Percentiles rank a stretch among this genome's conserved stretches.
These are phyloP conservation scores for Microsporum audouinii DNA, from an alignment of 2,329 filamentous ascomycete genomes.

Conservation along the genomic window DNA sequence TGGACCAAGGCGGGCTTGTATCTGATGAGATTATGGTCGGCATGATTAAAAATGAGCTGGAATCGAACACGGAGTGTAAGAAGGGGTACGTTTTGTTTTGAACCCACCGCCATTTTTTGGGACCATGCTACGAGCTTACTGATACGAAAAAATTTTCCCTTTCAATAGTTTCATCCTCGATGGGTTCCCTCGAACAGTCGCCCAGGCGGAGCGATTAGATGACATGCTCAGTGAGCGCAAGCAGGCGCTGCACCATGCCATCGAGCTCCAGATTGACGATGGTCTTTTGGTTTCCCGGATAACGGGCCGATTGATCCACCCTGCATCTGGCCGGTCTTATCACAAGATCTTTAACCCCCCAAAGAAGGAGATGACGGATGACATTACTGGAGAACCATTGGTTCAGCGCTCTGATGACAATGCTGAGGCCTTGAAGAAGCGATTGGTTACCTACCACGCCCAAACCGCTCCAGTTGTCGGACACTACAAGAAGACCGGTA, in stretches of 20 bases:
- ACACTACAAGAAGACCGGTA: conserved; percentile 95
- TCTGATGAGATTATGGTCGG: conserved; percentile 98
- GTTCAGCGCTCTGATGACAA: conserved; percentile 97
- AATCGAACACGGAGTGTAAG: conserved; percentile 88
- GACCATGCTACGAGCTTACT: not conserved
- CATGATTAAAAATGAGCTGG: conserved; percentile 98
- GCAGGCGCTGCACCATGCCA: conserved; percentile 82
- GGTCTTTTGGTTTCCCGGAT: conserved; percentile 86
- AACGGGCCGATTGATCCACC: conserved; percentile 90
- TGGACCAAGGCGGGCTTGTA: conserved; percentile 95
- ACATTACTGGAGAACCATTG: conserved; percentile 89
- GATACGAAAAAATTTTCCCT: not conserved
- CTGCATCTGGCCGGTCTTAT: conserved; percentile 90
- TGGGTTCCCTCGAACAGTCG: conserved; percentile 92
- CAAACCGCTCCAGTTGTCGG: conserved; percentile 87
- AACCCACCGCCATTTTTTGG: not conserved
- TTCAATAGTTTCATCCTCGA: conserved; percentile 82
- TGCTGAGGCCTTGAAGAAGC: conserved; percentile 89
- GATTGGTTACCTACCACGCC: conserved; percentile 80
- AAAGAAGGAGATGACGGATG: conserved; percentile 87
- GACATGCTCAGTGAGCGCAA: conserved; percentile 69
- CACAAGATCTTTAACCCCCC: conserved; percentile 99
- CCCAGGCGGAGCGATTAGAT: conserved; percentile 89
- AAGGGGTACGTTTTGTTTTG: conserved; percentile 57
- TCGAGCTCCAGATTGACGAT: conserved; percentile 96